Percentiles rank a stretch among this genome's conserved stretches.
These are phyloP conservation scores for Cynanchum wilfordii DNA, from an alignment of 257 asterid genomes.

Conservation along the genomic window DNA sequence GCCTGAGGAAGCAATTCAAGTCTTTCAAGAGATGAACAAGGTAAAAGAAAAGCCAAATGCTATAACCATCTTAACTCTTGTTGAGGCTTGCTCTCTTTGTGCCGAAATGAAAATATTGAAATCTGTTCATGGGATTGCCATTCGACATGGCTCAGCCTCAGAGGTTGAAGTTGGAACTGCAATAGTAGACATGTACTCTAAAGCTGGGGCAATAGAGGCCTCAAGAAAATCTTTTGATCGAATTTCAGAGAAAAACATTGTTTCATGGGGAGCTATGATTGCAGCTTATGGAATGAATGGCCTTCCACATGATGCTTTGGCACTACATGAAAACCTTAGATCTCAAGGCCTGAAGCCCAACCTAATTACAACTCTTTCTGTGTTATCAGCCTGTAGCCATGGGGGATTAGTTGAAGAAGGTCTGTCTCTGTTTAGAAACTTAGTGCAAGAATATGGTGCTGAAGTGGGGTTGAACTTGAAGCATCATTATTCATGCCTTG, in stretches of 20 bases:
- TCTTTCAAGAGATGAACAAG: slow-evolving; percentile 49
- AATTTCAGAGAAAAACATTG: slow-evolving; percentile 46
- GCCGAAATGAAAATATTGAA: slow-evolving; percentile 58
- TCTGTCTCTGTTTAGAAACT: slow-evolving; percentile 44
- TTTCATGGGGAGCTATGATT: slow-evolving; percentile 82
- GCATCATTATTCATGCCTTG: slow-evolving; percentile 70
- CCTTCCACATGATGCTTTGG: slow-evolving; percentile 59
- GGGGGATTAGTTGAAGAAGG: slow-evolving; percentile 90
- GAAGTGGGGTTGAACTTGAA: slow-evolving; percentile 37
- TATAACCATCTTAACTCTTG: slow-evolving; percentile 58
- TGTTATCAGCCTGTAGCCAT: slow-evolving; percentile 82
- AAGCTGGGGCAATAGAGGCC: slow-evolving; percentile 67
- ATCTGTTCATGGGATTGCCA: slow-evolving; percentile 65
- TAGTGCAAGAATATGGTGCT: slow-evolving; percentile 31
- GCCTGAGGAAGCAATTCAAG: slow-evolving; percentile 66
- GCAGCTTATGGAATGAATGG: slow-evolving; percentile 82
- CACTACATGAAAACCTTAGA: slow-evolving; percentile 62
- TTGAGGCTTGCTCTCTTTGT: slow-evolving; percentile 73
- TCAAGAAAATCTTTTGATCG: slow-evolving; percentile 59
- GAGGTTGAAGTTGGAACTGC: slow-evolving; percentile 75
- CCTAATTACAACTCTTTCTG: slow-evolving; percentile 54
- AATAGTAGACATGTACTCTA: slow-evolving; percentile 77
- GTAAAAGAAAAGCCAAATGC: slow-evolving; percentile 37
- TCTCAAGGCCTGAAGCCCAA: slow-evolving; percentile 57
- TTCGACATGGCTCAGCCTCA: slow-evolving; percentile 60